Base-by-base conservation (phyloP, 208 protist genomes). In the Acanthamoeba royreba region DNA sequence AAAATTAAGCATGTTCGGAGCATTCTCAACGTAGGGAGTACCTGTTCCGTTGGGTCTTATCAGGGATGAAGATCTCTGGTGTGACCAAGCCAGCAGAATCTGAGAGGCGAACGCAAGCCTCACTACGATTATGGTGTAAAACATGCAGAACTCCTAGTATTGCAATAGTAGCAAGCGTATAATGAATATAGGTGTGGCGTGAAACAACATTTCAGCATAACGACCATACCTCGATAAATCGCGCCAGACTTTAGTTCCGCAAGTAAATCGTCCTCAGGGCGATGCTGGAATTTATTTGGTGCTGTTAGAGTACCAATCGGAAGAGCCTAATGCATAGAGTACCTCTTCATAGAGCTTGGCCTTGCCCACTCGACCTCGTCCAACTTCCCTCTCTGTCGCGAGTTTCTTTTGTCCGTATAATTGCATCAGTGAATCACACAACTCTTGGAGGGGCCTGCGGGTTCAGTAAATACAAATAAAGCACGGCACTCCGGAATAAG, bases 271-370 rank as follows among this genome's bases (percentile, higher is more conserved):
- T 91, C 85, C 17, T 91, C 85, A 15, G 85, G 31, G 15, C 85
- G 85, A 40, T 91, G 69, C 85, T 91, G 49, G n/a, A 88, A 88
- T 8, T 43, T 22, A 81, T 35, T 8, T 43, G 33, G 53, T 45
- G 19, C 25, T 7, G 53, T 46, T 7, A 91, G 8, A 33, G 28
- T 42, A 49, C 7, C 28, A 53, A 52, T 7, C 35, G 22, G 7
- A 42, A 81, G 8, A 81, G 11, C 69, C 5, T 46, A 33, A 43
- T 28, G 28, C 35, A 22, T 81, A 81, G 40, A 81, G 1, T 5
- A 91, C 85, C 85, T 91, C 85, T 7, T 91, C 85, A 7, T 91
- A 91, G 31, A 61, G 31, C 85, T 91, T 91, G 33, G 40, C 85
- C 49, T 86, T 86, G 49, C n/a, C 45, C 33, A 45, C 15, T 40